phyloP scores from a whole-genome alignment of 768 basidiomycete species.

The Pleurotus giganteus region DNA sequence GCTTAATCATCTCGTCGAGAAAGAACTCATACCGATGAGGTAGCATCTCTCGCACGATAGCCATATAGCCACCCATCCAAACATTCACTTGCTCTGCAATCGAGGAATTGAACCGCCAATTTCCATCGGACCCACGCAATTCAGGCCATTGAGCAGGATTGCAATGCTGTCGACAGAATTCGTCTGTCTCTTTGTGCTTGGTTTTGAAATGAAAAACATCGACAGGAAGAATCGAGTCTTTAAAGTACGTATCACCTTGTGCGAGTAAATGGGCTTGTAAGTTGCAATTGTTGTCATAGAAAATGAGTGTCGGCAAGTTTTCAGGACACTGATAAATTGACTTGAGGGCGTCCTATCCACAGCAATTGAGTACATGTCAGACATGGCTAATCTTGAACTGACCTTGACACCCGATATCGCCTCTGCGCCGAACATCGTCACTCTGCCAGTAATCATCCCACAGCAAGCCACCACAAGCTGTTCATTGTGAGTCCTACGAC shows the following conservation, averaged over 20 bases:
- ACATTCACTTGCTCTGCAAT: conserved; percentile 32
- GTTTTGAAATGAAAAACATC: conserved; percentile 23
- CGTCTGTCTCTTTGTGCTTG: conserved; percentile 19
- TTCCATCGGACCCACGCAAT: conserved; percentile 13
- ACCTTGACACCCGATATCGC: conserved; percentile 17
- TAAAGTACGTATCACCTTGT: conserved; percentile 14
- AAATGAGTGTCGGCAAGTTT: conserved; percentile 21
- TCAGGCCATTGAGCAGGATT: conserved; percentile 20
- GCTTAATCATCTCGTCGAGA: conserved; percentile 34
- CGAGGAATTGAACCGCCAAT: conserved; percentile 35
- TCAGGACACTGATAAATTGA: conserved; percentile 11
- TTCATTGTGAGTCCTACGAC: conserved; percentile 27
- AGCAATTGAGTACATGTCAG: background rate
- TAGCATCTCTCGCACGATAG: conserved; percentile 34
- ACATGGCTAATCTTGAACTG: background rate
- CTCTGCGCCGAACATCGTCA: conserved; percentile 18
- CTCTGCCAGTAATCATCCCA: conserved; percentile 20
- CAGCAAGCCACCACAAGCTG: conserved; percentile 27
- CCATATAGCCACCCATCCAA: conserved; percentile 30
- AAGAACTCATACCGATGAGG: conserved; percentile 30
- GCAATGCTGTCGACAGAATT: conserved; percentile 19
- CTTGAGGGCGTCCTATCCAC: conserved; percentile 7
- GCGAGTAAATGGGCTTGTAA: conserved; percentile 11
- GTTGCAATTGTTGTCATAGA: conserved; percentile 30
- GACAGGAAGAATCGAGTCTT: conserved; percentile 18